phyloP scores from a whole-genome alignment of 805 yeast genomes.

The Yarrowia divulgata region DNA sequence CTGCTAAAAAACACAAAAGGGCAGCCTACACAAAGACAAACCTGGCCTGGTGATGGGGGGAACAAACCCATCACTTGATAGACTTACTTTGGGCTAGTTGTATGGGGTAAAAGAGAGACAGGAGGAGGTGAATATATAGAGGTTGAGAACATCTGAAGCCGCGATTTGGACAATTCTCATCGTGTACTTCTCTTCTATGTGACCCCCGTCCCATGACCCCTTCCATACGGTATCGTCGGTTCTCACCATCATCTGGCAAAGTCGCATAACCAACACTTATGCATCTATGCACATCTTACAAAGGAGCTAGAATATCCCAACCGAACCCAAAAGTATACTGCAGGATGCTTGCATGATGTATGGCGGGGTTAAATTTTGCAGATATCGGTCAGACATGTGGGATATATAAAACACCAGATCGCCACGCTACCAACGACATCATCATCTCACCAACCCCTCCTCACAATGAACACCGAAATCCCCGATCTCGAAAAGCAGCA shows the following conservation, averaged over 20 bases:
- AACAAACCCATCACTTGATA: too few relatives aligned
- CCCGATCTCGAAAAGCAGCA: conserved; percentile 38
- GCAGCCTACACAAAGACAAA: not conserved
- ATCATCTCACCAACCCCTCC: not conserved
- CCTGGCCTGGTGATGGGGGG: not conserved
- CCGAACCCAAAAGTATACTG: not conserved
- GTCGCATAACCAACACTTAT: conserved; percentile 23
- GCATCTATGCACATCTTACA: conserved; percentile 5
- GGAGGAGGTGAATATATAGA: too few relatives aligned
- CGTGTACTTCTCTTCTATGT: not conserved
- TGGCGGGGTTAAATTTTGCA: conserved; percentile 37
- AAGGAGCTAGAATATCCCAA: not conserved
- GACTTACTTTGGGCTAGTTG: too few relatives aligned
- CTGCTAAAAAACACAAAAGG: not conserved
- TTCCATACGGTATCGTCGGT: not conserved
- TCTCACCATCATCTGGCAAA: not conserved
- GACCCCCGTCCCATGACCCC: not conserved
- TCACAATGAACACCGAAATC: conserved; percentile 24
- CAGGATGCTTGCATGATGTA: conserved; percentile 16
- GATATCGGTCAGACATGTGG: not conserved
- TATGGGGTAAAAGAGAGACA: not conserved
- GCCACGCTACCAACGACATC: not conserved
- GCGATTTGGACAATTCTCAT: too few relatives aligned
- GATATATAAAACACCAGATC: conserved; percentile 15
- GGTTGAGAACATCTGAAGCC: too few relatives aligned